Evolutionary conservation across 768 basidiomycete species (phyloP), one percentile per base, ranked within the genome.

Genomic region (Gymnopilus junonius): DNA sequence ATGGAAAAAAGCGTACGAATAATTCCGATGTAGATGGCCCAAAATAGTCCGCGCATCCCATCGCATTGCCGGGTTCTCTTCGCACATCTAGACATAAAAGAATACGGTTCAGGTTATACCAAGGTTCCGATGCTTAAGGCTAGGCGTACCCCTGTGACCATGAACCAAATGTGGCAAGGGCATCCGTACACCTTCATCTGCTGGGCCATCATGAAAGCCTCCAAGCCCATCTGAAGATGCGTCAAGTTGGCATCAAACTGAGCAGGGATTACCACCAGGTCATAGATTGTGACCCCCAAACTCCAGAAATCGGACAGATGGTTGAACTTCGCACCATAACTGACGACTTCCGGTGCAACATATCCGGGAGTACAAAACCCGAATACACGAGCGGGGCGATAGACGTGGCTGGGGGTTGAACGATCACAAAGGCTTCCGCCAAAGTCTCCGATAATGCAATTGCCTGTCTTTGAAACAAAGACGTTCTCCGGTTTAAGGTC

Each of bases 401-500:
- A 42, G 7, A n/a, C 11, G 10, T 42, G 40, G 21, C 14, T 20
- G 3, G 40, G 40, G 7, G 10, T 42, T 20, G 10, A 3, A 10
- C 17, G 40, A 42, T 42, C 17, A 20, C 40, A 42, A 17, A 42
- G 27, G 65, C 65, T 60, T 7, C 46, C 34, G 2, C 67, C 67
- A 34, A 69, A 69, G 50, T 69, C 68, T 2, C 35, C 56, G 17
- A 69, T 51, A 35, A 65, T 64, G 20, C 65, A 39, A 21, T 60
- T 65, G 1, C 61, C 61, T 5, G 39, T 57, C 25, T 23, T 48
- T 51, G 62, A 57, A 15, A 69, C 39, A n/a, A 69, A 43, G 59
- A 69, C 21, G 54, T 69, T 67, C 15, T 62, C 65, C 4, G 68
- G 68, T 55, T 65, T n/a, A n/a, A n/a, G n/a, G n/a, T n/a, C n/a